phyloP scores from a whole-genome alignment of 371 early-diverging fungal genomes.

The Basidiobolus meristosporus region DNA sequence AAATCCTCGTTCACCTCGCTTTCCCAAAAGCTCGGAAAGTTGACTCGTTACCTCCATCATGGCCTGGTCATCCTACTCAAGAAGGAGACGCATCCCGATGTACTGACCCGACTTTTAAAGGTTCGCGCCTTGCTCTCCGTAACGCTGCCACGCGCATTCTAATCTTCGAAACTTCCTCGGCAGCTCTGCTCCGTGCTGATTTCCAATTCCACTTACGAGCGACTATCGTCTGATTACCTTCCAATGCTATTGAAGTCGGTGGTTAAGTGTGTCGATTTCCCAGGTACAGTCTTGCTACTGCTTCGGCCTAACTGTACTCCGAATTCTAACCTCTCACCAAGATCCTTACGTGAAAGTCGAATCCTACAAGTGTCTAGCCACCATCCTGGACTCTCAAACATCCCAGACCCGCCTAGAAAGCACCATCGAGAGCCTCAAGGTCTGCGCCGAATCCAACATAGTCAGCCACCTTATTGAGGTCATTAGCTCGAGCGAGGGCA shows the following conservation, averaged over 20 bases:
- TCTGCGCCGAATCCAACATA: too few species aligned
- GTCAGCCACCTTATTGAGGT: too few species aligned
- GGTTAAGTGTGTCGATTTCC: not conserved
- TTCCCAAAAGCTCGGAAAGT: slow-evolving; percentile 4
- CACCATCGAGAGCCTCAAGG: too few species aligned
- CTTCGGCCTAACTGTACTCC: too few species aligned
- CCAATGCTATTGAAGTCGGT: slow-evolving; percentile 2
- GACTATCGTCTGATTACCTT: slow-evolving; percentile 3
- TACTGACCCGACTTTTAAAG: slow-evolving; percentile 2
- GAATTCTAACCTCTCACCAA: not conserved
- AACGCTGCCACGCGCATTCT: not conserved
- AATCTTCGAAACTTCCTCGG: not conserved
- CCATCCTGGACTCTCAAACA: not conserved
- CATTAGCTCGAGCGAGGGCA: too few species aligned
- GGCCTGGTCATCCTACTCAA: slow-evolving; percentile 1
- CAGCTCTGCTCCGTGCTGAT: slow-evolving; percentile 4
- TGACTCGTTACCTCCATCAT: slow-evolving; percentile 5
- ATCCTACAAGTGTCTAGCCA: not conserved
- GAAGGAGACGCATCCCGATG: not conserved
- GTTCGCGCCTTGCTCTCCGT: too few species aligned
- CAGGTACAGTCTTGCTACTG: not conserved
- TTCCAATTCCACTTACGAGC: slow-evolving; percentile 4
- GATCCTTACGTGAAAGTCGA: not conserved
- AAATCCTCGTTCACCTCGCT: slow-evolving; percentile 7
- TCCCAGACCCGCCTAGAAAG: too few species aligned